Percentiles rank a stretch among this genome's conserved stretches.
Conservation (phyloP, 2,329 filamentous ascomycete genomes). For the Trichoderma breve region DNA sequence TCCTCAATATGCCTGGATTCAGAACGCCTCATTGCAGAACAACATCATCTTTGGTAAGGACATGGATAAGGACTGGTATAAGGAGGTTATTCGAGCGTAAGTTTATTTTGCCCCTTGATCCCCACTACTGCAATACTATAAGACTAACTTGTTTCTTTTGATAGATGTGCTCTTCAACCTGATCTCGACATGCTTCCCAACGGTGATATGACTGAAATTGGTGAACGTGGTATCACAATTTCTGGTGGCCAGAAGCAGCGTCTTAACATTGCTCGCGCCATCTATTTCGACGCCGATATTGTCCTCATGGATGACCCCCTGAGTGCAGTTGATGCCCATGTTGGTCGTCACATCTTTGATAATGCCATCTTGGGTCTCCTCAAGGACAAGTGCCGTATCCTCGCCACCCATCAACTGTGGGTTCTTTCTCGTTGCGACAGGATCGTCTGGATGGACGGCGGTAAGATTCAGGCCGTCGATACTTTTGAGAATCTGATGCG, state of each 20-base stretch:
- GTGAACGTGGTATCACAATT: slow-evolving; percentile 91
- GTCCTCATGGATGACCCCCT: slow-evolving; percentile 69
- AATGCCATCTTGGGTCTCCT: slow-evolving; percentile 88
- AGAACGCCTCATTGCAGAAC: slow-evolving; percentile 80
- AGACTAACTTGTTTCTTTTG: background rate
- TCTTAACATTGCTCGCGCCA: slow-evolving; percentile 84
- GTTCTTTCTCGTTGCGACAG: slow-evolving; percentile 87
- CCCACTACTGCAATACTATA: slow-evolving; percentile 4
- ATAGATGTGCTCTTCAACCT: slow-evolving; percentile 72
- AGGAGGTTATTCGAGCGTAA: slow-evolving; percentile 74
- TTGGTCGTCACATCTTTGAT: slow-evolving; percentile 80
- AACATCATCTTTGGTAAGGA: slow-evolving; percentile 90
- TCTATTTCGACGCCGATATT: slow-evolving; percentile 67
- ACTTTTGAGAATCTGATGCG: slow-evolving; percentile 87
- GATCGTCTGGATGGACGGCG: slow-evolving; percentile 89
- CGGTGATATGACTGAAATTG: slow-evolving; percentile 87
- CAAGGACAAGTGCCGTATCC: slow-evolving; percentile 82
- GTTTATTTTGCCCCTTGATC: slow-evolving; percentile 27
- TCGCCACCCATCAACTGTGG: slow-evolving; percentile 94
- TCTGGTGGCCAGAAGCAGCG: slow-evolving; percentile 95
- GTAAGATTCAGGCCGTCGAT: slow-evolving; percentile 78
- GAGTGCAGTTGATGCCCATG: slow-evolving; percentile 67
- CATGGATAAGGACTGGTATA: slow-evolving; percentile 74
- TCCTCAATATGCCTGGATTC: slow-evolving; percentile 97
- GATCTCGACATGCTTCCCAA: slow-evolving; percentile 93